Evolutionary conservation across 257 asterid genomes (phyloP), one percentile per base, ranked within the genome.

Genomic region (Primulina eburnea): DNA sequence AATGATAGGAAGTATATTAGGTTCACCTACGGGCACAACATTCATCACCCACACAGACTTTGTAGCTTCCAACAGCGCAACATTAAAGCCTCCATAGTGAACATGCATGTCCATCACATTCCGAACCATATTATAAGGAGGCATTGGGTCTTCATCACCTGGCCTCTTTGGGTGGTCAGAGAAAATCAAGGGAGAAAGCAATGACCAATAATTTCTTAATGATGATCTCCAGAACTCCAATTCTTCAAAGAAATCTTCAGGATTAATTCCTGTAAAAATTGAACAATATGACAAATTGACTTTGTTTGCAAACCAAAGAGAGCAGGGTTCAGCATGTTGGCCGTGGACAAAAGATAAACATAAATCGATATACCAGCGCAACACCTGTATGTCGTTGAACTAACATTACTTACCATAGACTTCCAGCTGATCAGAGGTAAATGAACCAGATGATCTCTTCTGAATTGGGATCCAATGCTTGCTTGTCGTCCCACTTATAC

Each of bases 111-210:
- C 98, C 97, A 92, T 92, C 80, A 90, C 95, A 78, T 92, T 92
- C 59, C 96, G 86, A 57, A 93, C 86, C 98, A 93, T 89, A 73
- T 93, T 90, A 78, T 87, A 89, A 6, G 97, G 98, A 74, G 96
- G 92, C 73, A 83, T 71, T 7, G 98, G 98, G 62, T 93, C 98
- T 80, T 92, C 98, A 63, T 92, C 97, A 59, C 97, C 95, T 6
- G 96, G 95, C 81, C 98, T 88, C 78, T 92, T 92, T n/a, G 98
- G 98, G 84, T 90, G 97, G 85, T 90, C 98, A 50, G 98, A 92
- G 79, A 93, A 93, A 75, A 93, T 90, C 72, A 93, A 81, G 50
- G 98, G 98, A 77, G 97, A 89, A 61, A 94, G 95, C 85, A 91
- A 76, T 21, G 99, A 89, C 99, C 99, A 94, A 85, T 89, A 94